A percentile compares a stretch with the other conserved stretches of the same genome.
These are phyloP conservation scores for Glycine tomentella DNA, from an alignment of 306 rosid species.

Conservation along the genomic window DNA sequence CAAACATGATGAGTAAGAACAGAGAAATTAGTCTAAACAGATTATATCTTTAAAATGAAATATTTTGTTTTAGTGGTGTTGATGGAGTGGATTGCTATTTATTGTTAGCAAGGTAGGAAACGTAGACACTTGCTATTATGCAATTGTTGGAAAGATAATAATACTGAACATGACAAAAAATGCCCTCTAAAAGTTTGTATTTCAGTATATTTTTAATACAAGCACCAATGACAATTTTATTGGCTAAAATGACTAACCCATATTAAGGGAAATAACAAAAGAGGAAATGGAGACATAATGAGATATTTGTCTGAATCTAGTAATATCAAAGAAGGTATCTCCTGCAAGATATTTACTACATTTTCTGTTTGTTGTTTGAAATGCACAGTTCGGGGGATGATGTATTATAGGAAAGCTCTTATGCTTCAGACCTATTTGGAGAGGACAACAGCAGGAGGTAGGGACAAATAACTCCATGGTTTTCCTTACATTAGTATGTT, in stretches of 20 bases:
- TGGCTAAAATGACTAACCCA: not conserved
- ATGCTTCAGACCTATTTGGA: slow-evolving; percentile 97
- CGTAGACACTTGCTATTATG: not conserved
- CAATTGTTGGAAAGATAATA: not conserved
- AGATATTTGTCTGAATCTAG: not conserved
- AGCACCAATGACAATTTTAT: not conserved
- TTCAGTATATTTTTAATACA: not conserved
- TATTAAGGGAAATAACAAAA: not conserved
- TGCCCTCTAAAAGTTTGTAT: not conserved
- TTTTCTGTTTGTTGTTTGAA: slow-evolving; percentile 46
- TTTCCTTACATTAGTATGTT: slow-evolving; percentile 29
- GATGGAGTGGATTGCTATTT: not conserved
- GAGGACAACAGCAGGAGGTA: slow-evolving; percentile 71
- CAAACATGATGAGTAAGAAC: not conserved
- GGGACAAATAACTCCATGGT: slow-evolving; percentile 25
- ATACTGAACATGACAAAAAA: not conserved
- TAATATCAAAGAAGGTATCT: not conserved
- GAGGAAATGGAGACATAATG: not conserved
- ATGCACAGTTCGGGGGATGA: slow-evolving; percentile 93
- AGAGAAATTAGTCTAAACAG: not conserved
- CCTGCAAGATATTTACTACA: not conserved
- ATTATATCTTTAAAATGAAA: not conserved
- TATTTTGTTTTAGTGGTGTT: not conserved
- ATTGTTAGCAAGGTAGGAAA: slow-evolving; percentile 2
- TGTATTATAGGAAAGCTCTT: slow-evolving; percentile 96